Percentiles rank a stretch among this genome's conserved stretches.
Evolutionary conservation across 75 land plant species (phyloP).

Genomic region (Sequoiadendron giganteum): DNA sequence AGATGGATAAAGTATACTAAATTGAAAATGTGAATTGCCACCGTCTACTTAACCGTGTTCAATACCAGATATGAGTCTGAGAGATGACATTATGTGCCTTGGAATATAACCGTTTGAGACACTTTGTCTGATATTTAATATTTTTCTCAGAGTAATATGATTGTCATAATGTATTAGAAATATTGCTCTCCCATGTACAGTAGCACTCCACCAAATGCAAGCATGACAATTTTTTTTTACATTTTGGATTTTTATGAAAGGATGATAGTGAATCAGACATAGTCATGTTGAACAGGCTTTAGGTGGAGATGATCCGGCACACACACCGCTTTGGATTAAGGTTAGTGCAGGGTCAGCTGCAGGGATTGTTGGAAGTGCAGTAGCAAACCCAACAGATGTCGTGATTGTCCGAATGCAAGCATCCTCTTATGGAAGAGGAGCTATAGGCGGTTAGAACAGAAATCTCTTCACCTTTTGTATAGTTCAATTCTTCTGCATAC

Average conservation of each 20-base stretch:
- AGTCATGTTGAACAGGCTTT: slow-evolving; percentile 19
- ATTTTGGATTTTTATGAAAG: neutral
- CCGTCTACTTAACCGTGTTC: neutral
- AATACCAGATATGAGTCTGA: neutral
- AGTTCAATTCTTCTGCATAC: neutral
- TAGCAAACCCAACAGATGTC: slow-evolving; percentile 54
- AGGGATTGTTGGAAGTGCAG: slow-evolving; percentile 46
- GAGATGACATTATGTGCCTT: neutral
- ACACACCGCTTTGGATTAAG: slow-evolving; percentile 46
- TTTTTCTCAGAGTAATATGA: no score
- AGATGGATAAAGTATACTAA: neutral
- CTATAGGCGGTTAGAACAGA: neutral
- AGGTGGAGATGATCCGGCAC: slow-evolving; percentile 41
- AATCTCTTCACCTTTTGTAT: neutral
- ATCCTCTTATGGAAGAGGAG: slow-evolving; percentile 4
- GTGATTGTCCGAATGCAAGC: slow-evolving; percentile 57
- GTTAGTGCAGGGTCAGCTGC: slow-evolving; percentile 39
- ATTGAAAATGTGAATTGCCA: neutral
- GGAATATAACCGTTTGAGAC: neutral
- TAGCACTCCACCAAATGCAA: neutral
- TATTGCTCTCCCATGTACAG: neutral
- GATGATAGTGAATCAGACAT: neutral
- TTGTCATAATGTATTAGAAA: neutral
- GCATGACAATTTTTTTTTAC: neutral
- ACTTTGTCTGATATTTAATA: neutral